Base-by-base conservation (phyloP, 164 flowering plant species). In the Magnolia officinalis region DNA sequence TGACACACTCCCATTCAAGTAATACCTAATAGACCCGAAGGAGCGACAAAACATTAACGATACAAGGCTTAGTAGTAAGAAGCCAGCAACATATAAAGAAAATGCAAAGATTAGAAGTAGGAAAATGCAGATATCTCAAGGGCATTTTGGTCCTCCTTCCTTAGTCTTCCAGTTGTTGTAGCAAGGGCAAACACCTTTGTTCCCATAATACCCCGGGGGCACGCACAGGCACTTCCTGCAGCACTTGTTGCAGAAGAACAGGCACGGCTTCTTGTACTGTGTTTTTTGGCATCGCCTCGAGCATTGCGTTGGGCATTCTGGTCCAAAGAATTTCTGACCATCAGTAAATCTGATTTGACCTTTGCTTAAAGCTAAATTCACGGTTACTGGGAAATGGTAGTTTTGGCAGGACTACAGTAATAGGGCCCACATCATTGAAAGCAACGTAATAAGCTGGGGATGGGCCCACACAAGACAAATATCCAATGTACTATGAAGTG, bases 141-240 rank as follows among this genome's bases (percentile, higher is more conserved):
- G 92, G 88, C 92, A 89, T 67, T 89, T 88, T 0, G 92, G 92
- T 24, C 89, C 84, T 18, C 89, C 90, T 72, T 79, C 50, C 83
- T 87, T 75, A 76, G 91, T 89, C 88, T 87, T 87, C 91, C 91
- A 87, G 84, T 86, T 86, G 77, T 86, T 89, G 89, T 89, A 89
- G 87, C 92, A 88, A 72, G 92, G 90, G 88, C 92, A 89, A 8
- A 80, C 83, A 19, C 63, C 81, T 69, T 88, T 89, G 74, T 89
- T 84, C 6, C 92, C 92, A 63, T 80, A 88, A 49, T 8, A 81
- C 0, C 92, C 90, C 4, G 92, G 89, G 1, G 92, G 92, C 29
- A 89, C 92, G 50, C 92, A 89, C 29, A 86, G 81, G 77, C 90
- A 88, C 66, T 80, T 88, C 13, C 6, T 75, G 85, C 90, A 86